These are phyloP conservation scores for Wickerhamomyces sp. DNA, from an alignment of 1,139 yeast genomes.

Conservation along the genomic window DNA sequence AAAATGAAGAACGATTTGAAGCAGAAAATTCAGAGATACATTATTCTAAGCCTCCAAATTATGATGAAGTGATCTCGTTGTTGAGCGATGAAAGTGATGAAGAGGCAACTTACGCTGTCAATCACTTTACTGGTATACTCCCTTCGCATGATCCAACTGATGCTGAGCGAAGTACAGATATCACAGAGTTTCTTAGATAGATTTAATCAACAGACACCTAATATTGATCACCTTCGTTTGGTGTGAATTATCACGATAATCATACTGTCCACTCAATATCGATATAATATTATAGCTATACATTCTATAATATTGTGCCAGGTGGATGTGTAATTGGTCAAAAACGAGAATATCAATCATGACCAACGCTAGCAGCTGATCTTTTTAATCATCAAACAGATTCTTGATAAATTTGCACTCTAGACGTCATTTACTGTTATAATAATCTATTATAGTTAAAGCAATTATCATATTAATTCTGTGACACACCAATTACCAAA, in stretches of 20 bases:
- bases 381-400: too few relatives aligned
- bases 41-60: constrained; percentile 9
- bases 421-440: too few relatives aligned
- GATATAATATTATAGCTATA: too few relatives aligned
- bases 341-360: too few relatives aligned
- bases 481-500: too few relatives aligned
- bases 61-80: constrained; percentile 6
- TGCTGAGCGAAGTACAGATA: constrained; percentile 2
- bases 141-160: not conserved
- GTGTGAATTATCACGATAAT: not conserved
- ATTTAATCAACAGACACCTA: not conserved
- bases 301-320: too few relatives aligned
- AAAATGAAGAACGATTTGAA: not conserved
- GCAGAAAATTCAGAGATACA: not conserved
- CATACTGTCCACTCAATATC: too few relatives aligned
- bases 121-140: not conserved
- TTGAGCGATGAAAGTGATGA: constrained; percentile 1
- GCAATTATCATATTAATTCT: too few relatives aligned
- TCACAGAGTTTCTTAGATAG: constrained; percentile 3
- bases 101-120: not conserved
- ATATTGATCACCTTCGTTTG: not conserved
- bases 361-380: too few relatives aligned
- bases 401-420: too few relatives aligned
- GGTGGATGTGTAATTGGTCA: too few relatives aligned
- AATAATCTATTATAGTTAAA: too few relatives aligned